Percentiles rank a stretch among this genome's conserved stretches.
phyloP scores from a whole-genome alignment of 2,329 filamentous ascomycete genomes.

The Fonsecaea erecta region DNA sequence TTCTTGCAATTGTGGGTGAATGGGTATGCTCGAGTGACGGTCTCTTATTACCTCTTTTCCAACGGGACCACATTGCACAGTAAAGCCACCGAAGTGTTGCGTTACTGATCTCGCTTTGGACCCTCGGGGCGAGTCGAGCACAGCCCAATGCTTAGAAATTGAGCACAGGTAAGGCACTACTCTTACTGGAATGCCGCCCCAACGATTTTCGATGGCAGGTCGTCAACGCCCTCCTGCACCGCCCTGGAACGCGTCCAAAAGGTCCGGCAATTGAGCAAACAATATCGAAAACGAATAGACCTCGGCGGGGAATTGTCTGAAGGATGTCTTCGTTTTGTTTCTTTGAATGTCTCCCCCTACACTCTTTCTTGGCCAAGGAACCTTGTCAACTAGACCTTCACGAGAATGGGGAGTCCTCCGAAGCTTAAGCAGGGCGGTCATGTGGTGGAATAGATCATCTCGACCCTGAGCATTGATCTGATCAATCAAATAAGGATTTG shows the following conservation, averaged over 20 bases:
- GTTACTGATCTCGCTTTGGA: not conserved
- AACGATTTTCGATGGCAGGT: not conserved
- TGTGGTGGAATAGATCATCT: too few relatives aligned
- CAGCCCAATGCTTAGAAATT: not conserved
- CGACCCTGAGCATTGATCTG: too few relatives aligned
- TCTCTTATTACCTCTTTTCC: not conserved
- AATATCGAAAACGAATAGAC: not conserved
- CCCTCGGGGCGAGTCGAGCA: too few relatives aligned
- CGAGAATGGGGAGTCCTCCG: too few relatives aligned
- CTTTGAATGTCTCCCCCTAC: not conserved
- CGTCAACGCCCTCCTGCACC: not conserved
- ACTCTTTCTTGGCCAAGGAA: not conserved
- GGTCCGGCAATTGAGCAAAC: slow-evolving; percentile 6
- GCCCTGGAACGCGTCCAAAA: slow-evolving; percentile 4
- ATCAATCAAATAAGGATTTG: not conserved
- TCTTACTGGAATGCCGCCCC: not conserved
- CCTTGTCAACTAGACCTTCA: too few relatives aligned
- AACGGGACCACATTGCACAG: not conserved
- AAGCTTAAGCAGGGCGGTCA: too few relatives aligned
- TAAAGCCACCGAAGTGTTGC: not conserved
- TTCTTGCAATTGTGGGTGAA: not conserved
- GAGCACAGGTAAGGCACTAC: slow-evolving; percentile 11
- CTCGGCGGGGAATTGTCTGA: not conserved
- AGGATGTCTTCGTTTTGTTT: not conserved
- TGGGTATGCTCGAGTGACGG: not conserved